These are phyloP conservation scores for Chytridium lagenaria DNA, from an alignment of 371 early-diverging fungal genomes.

Conservation along the genomic window DNA sequence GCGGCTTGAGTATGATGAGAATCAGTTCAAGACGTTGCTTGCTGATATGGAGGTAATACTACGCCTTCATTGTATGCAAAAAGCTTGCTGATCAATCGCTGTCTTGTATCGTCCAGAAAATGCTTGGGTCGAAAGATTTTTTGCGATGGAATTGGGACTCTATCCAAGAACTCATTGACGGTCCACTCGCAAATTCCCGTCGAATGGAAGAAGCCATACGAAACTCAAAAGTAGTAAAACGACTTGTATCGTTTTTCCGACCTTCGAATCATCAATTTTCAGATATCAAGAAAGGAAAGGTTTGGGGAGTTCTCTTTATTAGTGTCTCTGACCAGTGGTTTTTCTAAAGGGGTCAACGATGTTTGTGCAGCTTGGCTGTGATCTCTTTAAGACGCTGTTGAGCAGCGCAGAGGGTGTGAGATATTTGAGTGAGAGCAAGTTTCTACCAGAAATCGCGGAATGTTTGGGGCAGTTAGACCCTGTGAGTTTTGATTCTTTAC, in stretches of 20 bases:
- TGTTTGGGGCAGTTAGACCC: conserved; percentile 78
- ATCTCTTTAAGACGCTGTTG: conserved; percentile 66
- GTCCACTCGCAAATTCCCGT: conserved; percentile 73
- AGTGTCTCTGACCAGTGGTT: not conserved
- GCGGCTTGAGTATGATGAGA: conserved; percentile 69
- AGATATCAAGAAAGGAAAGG: conserved; percentile 60
- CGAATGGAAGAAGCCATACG: conserved; percentile 81
- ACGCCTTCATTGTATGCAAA: not conserved
- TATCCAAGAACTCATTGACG: conserved; percentile 75
- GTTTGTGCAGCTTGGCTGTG: conserved; percentile 67
- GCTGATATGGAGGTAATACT: conserved; percentile 73
- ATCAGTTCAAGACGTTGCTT: conserved; percentile 61
- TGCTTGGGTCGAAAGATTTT: conserved; percentile 74
- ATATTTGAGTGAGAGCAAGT: conserved; percentile 70
- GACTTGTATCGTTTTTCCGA: conserved; percentile 76
- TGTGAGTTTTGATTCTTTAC: conserved; percentile 42
- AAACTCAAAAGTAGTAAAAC: conserved; percentile 75
- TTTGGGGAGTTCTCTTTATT: conserved; percentile 34
- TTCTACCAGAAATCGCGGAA: conserved; percentile 70
- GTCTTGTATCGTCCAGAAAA: conserved; percentile 37
- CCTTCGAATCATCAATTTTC: conserved; percentile 74
- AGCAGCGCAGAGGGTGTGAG: conserved; percentile 71
- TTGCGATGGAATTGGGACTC: conserved; percentile 86
- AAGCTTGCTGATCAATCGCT: not conserved
- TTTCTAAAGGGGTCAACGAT: conserved; percentile 35